Evolutionary conservation across 108 stramenopile genomes (phyloP), one percentile per base, ranked within the genome.

Genomic region (Skeletonema grethae): DNA sequence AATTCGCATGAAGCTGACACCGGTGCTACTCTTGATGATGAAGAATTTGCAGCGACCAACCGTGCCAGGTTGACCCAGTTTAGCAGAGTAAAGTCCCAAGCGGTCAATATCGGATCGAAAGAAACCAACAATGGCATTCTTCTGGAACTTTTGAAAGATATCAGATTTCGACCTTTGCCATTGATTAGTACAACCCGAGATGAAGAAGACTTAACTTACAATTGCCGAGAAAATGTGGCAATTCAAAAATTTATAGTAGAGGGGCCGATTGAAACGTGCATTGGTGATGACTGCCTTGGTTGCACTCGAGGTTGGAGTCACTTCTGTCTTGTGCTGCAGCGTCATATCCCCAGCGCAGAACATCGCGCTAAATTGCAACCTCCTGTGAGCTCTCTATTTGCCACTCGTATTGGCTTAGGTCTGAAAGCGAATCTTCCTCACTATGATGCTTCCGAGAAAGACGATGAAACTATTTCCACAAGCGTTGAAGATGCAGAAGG

Each of bases 281-380:
- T 89, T 1, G 93, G 93, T n/a, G 93, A 95, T 76, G 89, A 87
- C 38, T 95, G 93, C 57, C 59, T 87, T 24, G 93, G 93, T 10
- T 95, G 93, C 43, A 70, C 85, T 35, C 75, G 93, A 50, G 90
- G 93, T 13, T 95, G 93, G 93, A 85, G 59, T 48, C 93, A 95
- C 57, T 90, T 84, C 53, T 95, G 93, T 73, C 84, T 84, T 31
- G 85, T 95, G 20, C 53, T 95, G 30, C 76, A 90, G 61, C 76
- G 86, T 41, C 73, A 70, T 10, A 43, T 95, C 18, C 90, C 93
- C 10, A 79, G 84, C 30, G 82, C 90, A 9, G 86, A 86, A 36
- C 62, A 82, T 74, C 85, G 93, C 0, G 89, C 89, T 8, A 85
- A 76, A 57, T 62, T 95, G 30, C 93, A 95, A 60, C 93, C 93